Conservation (phyloP, 176 grass and related monocot species). For the Cenchrus americanus region DNA sequence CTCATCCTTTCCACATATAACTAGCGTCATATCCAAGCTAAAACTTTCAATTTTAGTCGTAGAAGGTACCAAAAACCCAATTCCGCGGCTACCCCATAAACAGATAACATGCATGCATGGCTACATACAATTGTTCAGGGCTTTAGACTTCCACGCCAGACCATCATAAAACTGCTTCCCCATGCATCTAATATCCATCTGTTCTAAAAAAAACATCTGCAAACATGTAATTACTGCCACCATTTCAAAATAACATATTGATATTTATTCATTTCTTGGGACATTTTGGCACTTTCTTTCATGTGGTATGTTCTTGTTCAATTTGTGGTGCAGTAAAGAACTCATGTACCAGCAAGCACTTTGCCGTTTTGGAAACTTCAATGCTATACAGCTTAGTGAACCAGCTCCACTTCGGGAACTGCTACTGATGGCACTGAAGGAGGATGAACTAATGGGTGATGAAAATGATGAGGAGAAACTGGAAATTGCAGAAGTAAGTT, state of each 20-base stretch:
- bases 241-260: conserved; percentile 29
- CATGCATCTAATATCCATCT: conserved; percentile 21
- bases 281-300: conserved; percentile 18
- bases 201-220: neutral
- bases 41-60: neutral
- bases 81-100: conserved; percentile 1
- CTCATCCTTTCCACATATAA: neutral
- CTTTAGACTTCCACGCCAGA: neutral
- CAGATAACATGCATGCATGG: conserved; percentile 7
- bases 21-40: conserved; percentile 11
- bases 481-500: conserved; percentile 82
- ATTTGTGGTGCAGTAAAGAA: conserved; percentile 72
- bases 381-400: conserved; percentile 90
- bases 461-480: conserved; percentile 66
- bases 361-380: conserved; percentile 88
- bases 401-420: conserved; percentile 79
- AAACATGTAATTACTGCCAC: neutral
- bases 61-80: neutral
- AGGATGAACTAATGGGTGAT: conserved; percentile 57
- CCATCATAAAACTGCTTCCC: conserved; percentile 13
- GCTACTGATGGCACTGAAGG: conserved; percentile 82
- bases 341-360: conserved; percentile 93
- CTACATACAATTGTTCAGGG: neutral
- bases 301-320: conserved; percentile 30
- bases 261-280: conserved; percentile 16